Conservation (phyloP, 2,329 filamentous ascomycete species). For the Penicillium sp. region DNA sequence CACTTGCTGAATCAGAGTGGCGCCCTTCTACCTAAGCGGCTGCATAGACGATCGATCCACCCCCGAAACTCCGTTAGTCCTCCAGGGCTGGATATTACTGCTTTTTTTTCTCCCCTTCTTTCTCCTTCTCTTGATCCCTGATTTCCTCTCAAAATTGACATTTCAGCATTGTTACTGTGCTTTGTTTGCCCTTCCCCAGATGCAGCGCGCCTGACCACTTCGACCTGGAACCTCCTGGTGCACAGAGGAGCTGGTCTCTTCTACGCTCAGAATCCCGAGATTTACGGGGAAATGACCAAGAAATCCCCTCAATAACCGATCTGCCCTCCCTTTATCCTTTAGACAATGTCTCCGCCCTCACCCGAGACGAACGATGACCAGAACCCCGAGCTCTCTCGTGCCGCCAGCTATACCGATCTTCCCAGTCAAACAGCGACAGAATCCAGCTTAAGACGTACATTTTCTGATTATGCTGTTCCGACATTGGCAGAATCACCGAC, state of each 20-base stretch:
- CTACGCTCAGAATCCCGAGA: constrained; percentile 18
- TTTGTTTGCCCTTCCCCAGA: constrained; percentile 11
- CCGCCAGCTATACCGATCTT: constrained; percentile 53
- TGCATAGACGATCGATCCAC: constrained; percentile 14
- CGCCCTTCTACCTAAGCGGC: constrained; percentile 9
- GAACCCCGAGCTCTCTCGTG: constrained; percentile 38
- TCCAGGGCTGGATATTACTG: constrained; percentile 6
- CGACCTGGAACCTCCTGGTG: constrained; percentile 19
- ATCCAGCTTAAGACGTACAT: constrained; percentile 40
- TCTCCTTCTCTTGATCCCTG: background rate
- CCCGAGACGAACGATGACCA: constrained; percentile 23
- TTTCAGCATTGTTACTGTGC: background rate
- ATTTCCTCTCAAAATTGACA: background rate
- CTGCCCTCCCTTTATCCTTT: constrained; percentile 9
- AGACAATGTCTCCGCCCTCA: constrained; percentile 30
- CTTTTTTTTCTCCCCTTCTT: constrained; percentile 3
- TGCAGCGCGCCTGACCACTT: constrained; percentile 16
- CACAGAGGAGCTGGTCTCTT: constrained; percentile 39
- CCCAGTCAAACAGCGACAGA: constrained; percentile 33
- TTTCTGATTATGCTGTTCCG: constrained; percentile 42
- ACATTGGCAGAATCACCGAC: constrained; percentile 31
- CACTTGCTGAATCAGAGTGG: constrained; percentile 15
- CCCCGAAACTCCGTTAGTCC: constrained; percentile 1
- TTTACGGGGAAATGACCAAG: constrained; percentile 27
- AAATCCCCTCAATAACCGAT: constrained; percentile 15